Conservation (phyloP, 2,329 filamentous ascomycete genomes). For the Pestalotiopsis sp. region DNA sequence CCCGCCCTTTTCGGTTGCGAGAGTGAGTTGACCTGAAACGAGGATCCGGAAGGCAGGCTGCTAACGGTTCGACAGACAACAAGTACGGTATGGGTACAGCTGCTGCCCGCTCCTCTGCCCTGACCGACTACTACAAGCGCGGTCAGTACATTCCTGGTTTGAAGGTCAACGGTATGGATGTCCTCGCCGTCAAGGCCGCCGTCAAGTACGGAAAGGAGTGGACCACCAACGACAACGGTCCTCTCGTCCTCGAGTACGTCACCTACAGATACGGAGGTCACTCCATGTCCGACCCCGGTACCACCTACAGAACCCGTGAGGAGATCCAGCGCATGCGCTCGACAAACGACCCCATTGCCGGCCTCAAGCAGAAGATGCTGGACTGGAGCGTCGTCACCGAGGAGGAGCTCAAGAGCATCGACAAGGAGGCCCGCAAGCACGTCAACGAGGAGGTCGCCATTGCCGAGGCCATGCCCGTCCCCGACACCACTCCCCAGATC, state of each 20-base stretch:
- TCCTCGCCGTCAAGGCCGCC: constrained; percentile 95
- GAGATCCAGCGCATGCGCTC: constrained; percentile 99
- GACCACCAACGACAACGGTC: constrained; percentile 80
- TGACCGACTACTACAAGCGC: constrained; percentile 99
- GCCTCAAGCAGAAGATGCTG: constrained; percentile 95
- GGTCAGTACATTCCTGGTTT: constrained; percentile 99
- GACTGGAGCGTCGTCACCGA: constrained; percentile 92
- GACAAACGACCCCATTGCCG: constrained; percentile 97
- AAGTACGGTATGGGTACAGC: constrained; percentile 99
- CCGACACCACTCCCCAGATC: constrained; percentile 78
- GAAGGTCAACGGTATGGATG: constrained; percentile 99
- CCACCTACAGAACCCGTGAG: constrained; percentile 98
- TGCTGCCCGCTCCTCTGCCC: constrained; percentile 86
- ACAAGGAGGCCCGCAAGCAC: constrained; percentile 85
- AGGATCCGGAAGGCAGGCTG: not conserved
- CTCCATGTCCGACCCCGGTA: constrained; percentile 99
- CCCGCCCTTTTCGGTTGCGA: constrained; percentile 96
- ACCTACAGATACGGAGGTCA: constrained; percentile 99
- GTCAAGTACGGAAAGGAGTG: constrained; percentile 93
- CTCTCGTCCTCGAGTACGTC: constrained; percentile 96
- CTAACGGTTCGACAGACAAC: constrained; percentile 69
- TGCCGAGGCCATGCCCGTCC: constrained; percentile 84
- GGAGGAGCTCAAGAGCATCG: constrained; percentile 93
- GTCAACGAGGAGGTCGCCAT: constrained; percentile 89
- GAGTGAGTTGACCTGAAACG: constrained; percentile 63